Evolutionary conservation across 305 asterid species (phyloP).

Genomic region (Petunia hybrid): DNA sequence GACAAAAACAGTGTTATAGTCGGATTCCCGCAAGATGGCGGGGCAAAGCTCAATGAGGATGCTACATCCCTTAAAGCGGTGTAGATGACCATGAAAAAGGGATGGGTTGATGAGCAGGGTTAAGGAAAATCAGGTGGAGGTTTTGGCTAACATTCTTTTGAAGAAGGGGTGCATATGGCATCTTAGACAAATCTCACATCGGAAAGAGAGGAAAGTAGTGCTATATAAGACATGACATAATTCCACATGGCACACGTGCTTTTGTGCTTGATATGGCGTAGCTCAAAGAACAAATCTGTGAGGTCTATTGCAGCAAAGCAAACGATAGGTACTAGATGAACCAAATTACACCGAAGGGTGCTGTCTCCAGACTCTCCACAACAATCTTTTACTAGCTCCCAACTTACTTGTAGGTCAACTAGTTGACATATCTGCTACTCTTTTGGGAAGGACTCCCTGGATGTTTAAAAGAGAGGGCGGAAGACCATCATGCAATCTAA

Average conservation of each 20-base stretch:
- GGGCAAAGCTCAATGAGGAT: background rate
- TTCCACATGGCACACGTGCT: background rate
- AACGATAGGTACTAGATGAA: background rate
- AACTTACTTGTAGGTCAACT: background rate
- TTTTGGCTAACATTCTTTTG: background rate
- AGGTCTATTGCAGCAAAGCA: background rate
- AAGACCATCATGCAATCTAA: background rate
- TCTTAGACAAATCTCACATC: too few relatives aligned
- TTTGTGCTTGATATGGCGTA: background rate
- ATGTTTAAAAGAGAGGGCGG: background rate
- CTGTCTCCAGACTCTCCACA: background rate
- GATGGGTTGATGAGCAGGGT: background rate
- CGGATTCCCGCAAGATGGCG: background rate
- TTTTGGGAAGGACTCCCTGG: background rate
- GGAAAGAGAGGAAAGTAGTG: background rate
- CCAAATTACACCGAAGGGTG: background rate
- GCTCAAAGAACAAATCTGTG: background rate
- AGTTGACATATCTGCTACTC: background rate
- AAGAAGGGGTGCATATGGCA: background rate
- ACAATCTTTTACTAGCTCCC: background rate
- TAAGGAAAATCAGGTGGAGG: background rate
- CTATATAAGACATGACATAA: background rate
- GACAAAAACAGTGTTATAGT: background rate
- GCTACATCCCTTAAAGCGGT: background rate
- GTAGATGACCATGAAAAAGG: background rate